These are phyloP conservation scores for Pythium inflatum DNA, from an alignment of 352 stramenopile species.

Conservation along the genomic window DNA sequence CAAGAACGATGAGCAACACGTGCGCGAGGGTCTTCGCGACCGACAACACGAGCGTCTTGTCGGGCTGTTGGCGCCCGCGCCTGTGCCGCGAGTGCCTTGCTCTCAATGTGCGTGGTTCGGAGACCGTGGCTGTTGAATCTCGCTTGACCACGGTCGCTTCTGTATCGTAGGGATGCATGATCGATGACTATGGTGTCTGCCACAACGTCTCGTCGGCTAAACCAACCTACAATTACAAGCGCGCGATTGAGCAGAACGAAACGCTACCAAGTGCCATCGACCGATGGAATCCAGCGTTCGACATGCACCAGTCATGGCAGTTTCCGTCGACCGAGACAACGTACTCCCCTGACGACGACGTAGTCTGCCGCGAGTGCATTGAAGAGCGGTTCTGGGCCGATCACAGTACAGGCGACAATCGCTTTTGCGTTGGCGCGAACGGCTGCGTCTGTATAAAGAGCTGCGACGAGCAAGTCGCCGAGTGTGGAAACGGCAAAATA, in stretches of 20 bases:
- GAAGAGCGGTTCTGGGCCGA: neutral
- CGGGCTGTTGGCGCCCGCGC: no score
- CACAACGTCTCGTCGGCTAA: no score
- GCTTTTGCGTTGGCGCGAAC: constrained; percentile 12
- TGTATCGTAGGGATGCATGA: neutral
- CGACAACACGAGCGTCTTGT: no score
- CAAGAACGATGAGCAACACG: no score
- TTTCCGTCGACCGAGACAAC: constrained; percentile 1
- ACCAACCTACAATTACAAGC: neutral
- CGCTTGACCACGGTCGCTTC: neutral
- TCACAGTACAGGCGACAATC: constrained; percentile 2
- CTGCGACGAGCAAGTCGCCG: no score
- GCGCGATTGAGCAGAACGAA: neutral
- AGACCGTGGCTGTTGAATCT: neutral
- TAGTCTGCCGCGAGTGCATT: neutral
- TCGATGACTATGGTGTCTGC: neutral
- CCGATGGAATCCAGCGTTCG: neutral
- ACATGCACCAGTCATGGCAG: neutral
- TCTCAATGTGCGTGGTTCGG: no score
- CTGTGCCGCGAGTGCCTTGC: no score
- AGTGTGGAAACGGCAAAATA: no score
- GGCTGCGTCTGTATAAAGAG: no score
- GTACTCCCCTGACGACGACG: constrained; percentile 4
- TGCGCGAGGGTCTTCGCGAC: no score
- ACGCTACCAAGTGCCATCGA: neutral